Conservation (phyloP, 2,329 filamentous ascomycete genomes). For the Cercospora janseana region DNA sequence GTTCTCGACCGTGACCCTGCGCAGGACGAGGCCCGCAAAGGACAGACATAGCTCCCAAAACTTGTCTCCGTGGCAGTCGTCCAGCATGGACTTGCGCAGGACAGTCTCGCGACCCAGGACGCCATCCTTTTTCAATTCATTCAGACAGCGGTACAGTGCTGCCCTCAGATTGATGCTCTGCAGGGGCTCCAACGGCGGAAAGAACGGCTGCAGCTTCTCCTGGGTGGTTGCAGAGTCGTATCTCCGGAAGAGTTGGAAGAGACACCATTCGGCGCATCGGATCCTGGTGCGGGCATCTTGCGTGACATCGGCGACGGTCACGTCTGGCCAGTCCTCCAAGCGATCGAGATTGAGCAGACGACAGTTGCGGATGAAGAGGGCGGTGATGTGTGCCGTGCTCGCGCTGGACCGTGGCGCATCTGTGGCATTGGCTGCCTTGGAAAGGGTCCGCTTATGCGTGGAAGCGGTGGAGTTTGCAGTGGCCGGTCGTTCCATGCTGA, state of each 20-base stretch:
- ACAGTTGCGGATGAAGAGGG: conserved; percentile 77
- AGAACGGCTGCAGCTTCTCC: conserved; percentile 84
- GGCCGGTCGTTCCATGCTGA: conserved; percentile 19
- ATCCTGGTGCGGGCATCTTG: conserved; percentile 74
- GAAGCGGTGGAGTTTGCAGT: conserved; percentile 7
- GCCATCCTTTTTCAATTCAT: conserved; percentile 84
- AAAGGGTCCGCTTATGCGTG: conserved; percentile 23
- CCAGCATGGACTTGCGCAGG: conserved; percentile 89
- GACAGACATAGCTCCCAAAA: conserved; percentile 80
- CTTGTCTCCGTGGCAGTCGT: conserved; percentile 90
- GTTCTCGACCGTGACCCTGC: conserved; percentile 55
- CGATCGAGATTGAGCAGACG: conserved; percentile 77
- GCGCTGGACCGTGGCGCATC: conserved; percentile 5
- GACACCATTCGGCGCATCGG: conserved; percentile 79
- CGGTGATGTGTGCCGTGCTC: conserved; percentile 41
- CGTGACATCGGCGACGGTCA: conserved; percentile 67
- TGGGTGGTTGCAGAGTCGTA: conserved; percentile 77
- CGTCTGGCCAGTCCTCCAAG: conserved; percentile 74
- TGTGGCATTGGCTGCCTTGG: conserved; percentile 13
- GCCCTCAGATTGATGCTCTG: conserved; percentile 88
- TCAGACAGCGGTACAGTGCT: conserved; percentile 75
- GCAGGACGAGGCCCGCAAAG: conserved; percentile 81
- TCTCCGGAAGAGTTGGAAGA: conserved; percentile 81
- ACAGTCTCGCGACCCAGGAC: conserved; percentile 74
- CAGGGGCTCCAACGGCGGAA: conserved; percentile 82